phyloP scores from a whole-genome alignment of 495 filamentous ascomycete genomes.

The Neurospora sp. region DNA sequence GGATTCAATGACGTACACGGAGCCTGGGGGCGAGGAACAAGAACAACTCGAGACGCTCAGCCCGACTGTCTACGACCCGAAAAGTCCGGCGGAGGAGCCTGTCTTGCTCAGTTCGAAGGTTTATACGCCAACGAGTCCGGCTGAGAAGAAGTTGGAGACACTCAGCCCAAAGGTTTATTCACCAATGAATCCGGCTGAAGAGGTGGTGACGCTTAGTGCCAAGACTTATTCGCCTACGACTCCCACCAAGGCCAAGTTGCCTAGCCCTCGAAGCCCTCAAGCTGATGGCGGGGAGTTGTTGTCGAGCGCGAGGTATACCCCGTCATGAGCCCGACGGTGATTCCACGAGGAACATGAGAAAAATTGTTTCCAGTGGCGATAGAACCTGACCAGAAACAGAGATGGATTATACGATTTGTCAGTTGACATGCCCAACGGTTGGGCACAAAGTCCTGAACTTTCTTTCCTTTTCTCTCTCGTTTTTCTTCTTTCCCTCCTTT shows the following conservation, averaged over 20 bases:
- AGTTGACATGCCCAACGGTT: neutral
- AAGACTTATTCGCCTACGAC: slow-evolving; percentile 32
- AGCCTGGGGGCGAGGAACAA: slow-evolving; percentile 1
- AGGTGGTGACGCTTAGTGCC: slow-evolving; percentile 25
- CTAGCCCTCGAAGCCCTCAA: slow-evolving; percentile 20
- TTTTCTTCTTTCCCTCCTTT: neutral
- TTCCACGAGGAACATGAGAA: neutral
- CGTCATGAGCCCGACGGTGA: neutral
- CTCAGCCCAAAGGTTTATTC: neutral
- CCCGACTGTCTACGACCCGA: slow-evolving; percentile 31
- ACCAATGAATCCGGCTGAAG: neutral
- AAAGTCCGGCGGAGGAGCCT: slow-evolving; percentile 14
- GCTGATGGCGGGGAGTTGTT: neutral
- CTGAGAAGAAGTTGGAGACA: neutral
- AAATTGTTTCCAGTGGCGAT: neutral
- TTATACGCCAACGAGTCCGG: neutral
- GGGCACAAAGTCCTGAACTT: neutral
- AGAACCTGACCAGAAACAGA: neutral
- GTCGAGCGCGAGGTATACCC: neutral
- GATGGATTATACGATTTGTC: neutral
- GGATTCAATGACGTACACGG: neutral
- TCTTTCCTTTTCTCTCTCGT: neutral
- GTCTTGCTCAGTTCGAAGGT: neutral
- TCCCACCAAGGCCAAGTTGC: slow-evolving; percentile 30
- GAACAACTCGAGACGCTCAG: slow-evolving; percentile 22